Conservation (phyloP, 2,329 filamentous ascomycete genomes). For the Paraphoma sp. region DNA sequence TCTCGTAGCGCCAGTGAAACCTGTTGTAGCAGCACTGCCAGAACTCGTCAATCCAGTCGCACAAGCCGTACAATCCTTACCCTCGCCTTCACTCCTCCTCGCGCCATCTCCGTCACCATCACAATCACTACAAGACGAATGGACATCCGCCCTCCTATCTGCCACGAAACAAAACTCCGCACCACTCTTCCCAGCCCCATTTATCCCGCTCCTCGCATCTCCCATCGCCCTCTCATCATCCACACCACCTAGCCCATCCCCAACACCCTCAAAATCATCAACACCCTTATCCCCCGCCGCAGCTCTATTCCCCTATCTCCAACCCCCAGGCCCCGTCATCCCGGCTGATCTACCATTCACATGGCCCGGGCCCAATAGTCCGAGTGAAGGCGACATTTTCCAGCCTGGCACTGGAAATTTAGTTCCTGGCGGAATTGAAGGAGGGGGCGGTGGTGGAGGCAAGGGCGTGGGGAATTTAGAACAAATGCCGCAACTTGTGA, state of each 20-base stretch:
- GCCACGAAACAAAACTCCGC: background rate
- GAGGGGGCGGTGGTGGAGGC: too few species aligned
- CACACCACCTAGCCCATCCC: background rate
- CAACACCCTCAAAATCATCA: background rate
- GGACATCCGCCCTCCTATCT: background rate
- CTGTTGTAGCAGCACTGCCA: too few species aligned
- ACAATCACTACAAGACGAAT: too few species aligned
- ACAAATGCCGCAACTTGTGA: slow-evolving; percentile 5
- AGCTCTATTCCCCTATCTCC: slow-evolving; percentile 18
- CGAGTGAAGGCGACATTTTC: background rate
- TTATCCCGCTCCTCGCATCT: background rate
- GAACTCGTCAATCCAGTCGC: too few species aligned
- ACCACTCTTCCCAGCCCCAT: background rate
- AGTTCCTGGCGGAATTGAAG: too few species aligned
- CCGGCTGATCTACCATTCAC: slow-evolving; percentile 11
- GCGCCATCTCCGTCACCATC: too few species aligned
- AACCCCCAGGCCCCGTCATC: slow-evolving; percentile 25
- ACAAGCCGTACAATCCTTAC: too few species aligned
- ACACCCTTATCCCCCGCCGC: slow-evolving; percentile 1
- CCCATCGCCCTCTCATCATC: background rate
- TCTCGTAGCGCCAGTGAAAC: too few species aligned
- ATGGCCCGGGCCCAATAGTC: slow-evolving; percentile 15
- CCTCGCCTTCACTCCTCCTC: too few species aligned
- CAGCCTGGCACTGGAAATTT: background rate
- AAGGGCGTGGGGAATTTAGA: slow-evolving; percentile 3